Percentiles rank a stretch among this genome's conserved stretches.
These are phyloP conservation scores for Volvariella volvacea DNA, from an alignment of 1,284 basidiomycete species.

Conservation along the genomic window DNA sequence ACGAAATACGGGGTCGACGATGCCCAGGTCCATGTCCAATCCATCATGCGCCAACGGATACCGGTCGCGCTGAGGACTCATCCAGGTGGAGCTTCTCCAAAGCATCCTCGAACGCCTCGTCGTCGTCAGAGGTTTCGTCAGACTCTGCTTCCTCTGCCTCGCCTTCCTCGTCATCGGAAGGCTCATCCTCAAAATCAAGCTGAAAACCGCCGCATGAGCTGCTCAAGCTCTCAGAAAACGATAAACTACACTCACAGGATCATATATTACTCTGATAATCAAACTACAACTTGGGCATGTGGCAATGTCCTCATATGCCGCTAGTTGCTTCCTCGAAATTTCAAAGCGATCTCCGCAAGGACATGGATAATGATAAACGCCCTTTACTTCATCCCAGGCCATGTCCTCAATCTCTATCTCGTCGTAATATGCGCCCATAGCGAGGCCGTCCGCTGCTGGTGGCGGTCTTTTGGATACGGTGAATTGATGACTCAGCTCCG, in stretches of 20 bases:
- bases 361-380: slow-evolving; percentile 93
- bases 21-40: too few relatives aligned
- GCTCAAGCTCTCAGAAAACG: slow-evolving; percentile 1
- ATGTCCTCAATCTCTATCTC: slow-evolving; percentile 97
- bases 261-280: slow-evolving; percentile 90
- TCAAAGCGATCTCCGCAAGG: slow-evolving; percentile 99
- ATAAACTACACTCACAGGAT: slow-evolving; percentile 66
- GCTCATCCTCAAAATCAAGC: slow-evolving; percentile 71
- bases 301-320: slow-evolving; percentile 92
- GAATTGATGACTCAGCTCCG: too few relatives aligned
- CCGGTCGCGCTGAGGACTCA: slow-evolving; percentile 10
- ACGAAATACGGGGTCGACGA: too few relatives aligned
- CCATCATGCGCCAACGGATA: too few relatives aligned
- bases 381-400: slow-evolving; percentile 80
- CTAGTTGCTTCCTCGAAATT: slow-evolving; percentile 84
- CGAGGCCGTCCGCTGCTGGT: neutral
- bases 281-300: slow-evolving; percentile 96
- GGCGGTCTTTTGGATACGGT: too few relatives aligned
- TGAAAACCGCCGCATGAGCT: slow-evolving; percentile 18
- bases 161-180: slow-evolving; percentile 40
- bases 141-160: slow-evolving; percentile 36
- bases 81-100: slow-evolving; percentile 54
- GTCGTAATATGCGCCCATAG: slow-evolving; percentile 82
- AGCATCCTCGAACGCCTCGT: slow-evolving; percentile 54
- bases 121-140: slow-evolving; percentile 31